Evolutionary conservation across 805 yeast species (phyloP).

Genomic region (Scheffersomyces lignosus): DNA sequence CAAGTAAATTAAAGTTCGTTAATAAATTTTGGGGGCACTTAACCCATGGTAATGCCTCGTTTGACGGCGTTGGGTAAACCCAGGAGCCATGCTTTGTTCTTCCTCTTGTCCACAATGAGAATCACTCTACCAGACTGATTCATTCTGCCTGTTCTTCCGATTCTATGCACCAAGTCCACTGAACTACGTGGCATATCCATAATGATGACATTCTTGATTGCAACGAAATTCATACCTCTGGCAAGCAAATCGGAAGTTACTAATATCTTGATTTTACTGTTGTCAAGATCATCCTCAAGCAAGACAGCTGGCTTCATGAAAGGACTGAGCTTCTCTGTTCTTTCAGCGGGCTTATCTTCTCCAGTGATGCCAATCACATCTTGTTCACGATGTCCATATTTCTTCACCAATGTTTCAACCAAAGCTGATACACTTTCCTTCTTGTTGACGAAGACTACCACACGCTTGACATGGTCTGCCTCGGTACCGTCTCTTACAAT

Average conservation of each 20-base stretch:
- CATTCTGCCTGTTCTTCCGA: conserved; percentile 94
- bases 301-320: conserved; percentile 64
- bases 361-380: conserved; percentile 70
- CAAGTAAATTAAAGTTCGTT: too few species aligned
- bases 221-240: conserved; percentile 84
- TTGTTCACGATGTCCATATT: conserved; percentile 33
- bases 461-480: conserved; percentile 70
- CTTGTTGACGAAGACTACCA: conserved; percentile 81
- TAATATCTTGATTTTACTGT: conserved; percentile 57
- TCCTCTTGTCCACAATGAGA: conserved; percentile 68
- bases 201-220: conserved; percentile 76
- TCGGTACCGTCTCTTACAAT: conserved; percentile 84
- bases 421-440: conserved; percentile 62
- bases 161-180: conserved; percentile 84
- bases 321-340: conserved; percentile 54
- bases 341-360: conserved; percentile 57
- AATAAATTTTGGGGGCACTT: too few species aligned
- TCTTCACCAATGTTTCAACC: conserved; percentile 50
- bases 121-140: conserved; percentile 86
- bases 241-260: conserved; percentile 89
- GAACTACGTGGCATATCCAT: conserved; percentile 85
- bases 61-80: conserved; percentile 73
- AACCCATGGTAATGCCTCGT: conserved; percentile 42
- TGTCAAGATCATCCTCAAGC: conserved; percentile 29
- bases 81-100: conserved; percentile 74